Conservation (phyloP, 495 filamentous ascomycete species). For the Tuber borchii region DNA sequence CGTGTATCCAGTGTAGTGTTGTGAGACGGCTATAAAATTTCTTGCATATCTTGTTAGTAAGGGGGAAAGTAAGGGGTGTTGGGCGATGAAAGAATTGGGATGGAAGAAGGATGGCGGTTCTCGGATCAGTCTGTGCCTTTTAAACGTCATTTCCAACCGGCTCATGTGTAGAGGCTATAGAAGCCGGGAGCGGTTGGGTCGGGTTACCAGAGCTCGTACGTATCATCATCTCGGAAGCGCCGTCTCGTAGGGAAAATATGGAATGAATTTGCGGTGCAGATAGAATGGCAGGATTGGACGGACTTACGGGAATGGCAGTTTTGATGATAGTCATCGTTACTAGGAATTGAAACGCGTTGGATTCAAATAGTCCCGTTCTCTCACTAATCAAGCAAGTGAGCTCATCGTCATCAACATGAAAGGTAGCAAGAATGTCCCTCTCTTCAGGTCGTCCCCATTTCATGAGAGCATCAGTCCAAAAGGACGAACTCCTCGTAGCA, state of each 20-base stretch:
- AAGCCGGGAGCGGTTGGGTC: constrained; percentile 45
- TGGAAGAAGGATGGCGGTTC: constrained; percentile 1
- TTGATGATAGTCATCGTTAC: constrained; percentile 8
- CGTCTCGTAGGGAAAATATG: constrained; percentile 26
- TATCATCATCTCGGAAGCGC: constrained; percentile 52
- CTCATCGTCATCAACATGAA: neutral
- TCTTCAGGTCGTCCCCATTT: constrained; percentile 97
- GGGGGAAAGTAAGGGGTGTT: neutral
- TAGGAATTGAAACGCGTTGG: neutral
- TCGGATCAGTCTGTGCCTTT: constrained; percentile 42
- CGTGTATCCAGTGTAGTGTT: neutral
- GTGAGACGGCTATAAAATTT: neutral
- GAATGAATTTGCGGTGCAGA: constrained; percentile 7
- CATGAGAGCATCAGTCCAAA: constrained; percentile 65
- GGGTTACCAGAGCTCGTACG: constrained; percentile 71
- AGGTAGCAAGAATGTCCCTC: constrained; percentile 54
- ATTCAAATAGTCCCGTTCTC: neutral
- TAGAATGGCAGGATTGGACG: constrained; percentile 2
- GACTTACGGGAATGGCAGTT: constrained; percentile 7
- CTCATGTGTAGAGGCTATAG: constrained; percentile 31
- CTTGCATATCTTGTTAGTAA: neutral
- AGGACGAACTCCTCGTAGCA: constrained; percentile 76
- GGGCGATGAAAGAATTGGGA: neutral
- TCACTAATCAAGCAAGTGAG: neutral
- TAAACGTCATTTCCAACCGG: constrained; percentile 39